Percentiles rank a stretch among this genome's conserved stretches.
These are phyloP conservation scores for Nakazawaea ishiwadae DNA, from an alignment of 805 yeast species.

Conservation along the genomic window DNA sequence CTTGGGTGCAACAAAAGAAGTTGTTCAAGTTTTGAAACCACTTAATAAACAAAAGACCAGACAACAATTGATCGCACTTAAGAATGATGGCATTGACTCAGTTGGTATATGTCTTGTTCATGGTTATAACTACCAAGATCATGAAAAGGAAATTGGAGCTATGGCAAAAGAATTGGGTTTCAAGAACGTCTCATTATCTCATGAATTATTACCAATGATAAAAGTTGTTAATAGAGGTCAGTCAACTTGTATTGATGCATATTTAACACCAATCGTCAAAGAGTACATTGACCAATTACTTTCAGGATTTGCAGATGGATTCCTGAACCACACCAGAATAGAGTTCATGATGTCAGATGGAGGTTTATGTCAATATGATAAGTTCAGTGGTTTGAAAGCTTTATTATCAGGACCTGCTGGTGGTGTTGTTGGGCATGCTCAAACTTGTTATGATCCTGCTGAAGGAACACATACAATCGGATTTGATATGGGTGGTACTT, in stretches of 20 bases:
- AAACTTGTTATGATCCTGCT: conserved; percentile 41
- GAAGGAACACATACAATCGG: conserved; percentile 24
- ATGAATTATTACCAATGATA: conserved; percentile 32
- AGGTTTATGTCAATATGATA: conserved; percentile 47
- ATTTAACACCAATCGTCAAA: conserved; percentile 38
- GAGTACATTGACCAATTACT: conserved; percentile 33
- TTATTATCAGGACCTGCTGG: conserved; percentile 60
- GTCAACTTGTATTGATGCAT: conserved; percentile 38
- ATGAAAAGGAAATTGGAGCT: conserved; percentile 29
- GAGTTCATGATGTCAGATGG: conserved; percentile 60
- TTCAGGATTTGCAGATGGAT: conserved; percentile 27
- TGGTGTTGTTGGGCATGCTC: conserved; percentile 54
- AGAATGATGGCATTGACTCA: conserved; percentile 23
- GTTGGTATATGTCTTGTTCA: conserved; percentile 31
- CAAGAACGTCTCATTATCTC: conserved; percentile 30
- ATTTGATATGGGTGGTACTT: conserved; percentile 35
- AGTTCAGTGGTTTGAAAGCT: conserved; percentile 49
- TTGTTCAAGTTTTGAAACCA: conserved; percentile 31
- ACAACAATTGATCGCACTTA: conserved; percentile 19
- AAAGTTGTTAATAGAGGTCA: conserved; percentile 36
- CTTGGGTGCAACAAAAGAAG: conserved; percentile 34
- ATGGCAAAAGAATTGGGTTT: conserved; percentile 46
- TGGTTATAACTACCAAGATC: conserved; percentile 32
- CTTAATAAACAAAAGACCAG: conserved; percentile 23
- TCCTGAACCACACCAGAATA: conserved; percentile 28